These are phyloP conservation scores for Zymoseptoria tritici DNA, from an alignment of 2,329 filamentous ascomycete genomes.

Conservation along the genomic window DNA sequence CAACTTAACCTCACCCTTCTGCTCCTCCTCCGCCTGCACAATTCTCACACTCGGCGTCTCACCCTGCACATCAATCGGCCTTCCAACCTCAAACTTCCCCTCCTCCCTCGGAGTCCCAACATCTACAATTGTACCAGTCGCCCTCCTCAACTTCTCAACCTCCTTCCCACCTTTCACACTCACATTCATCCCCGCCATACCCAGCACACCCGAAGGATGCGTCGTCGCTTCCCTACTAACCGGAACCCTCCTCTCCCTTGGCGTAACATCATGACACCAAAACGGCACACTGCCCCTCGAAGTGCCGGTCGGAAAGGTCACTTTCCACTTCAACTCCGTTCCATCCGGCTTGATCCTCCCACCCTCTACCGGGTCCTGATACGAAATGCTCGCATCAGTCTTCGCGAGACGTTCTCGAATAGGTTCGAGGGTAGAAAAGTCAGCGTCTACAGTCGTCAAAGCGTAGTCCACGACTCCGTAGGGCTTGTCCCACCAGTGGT, in stretches of 20 bases:
- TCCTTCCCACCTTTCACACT: background rate
- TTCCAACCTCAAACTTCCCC: background rate
- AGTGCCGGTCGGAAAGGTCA: slow-evolving; percentile 42
- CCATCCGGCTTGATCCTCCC: slow-evolving; percentile 52
- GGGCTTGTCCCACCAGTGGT: slow-evolving; percentile 51
- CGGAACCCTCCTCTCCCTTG: slow-evolving; percentile 50
- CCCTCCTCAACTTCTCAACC: slow-evolving; percentile 3
- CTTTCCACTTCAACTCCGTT: slow-evolving; percentile 51
- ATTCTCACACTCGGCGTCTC: background rate
- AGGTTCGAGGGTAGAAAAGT: slow-evolving; percentile 15
- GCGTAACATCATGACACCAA: slow-evolving; percentile 58
- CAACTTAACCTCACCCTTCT: background rate
- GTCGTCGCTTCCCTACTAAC: slow-evolving; percentile 29
- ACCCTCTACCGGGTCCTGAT: slow-evolving; percentile 45
- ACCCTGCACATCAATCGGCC: background rate
- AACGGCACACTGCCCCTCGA: slow-evolving; percentile 52
- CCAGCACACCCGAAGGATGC: slow-evolving; percentile 48
- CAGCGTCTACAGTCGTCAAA: slow-evolving; percentile 35
- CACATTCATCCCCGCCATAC: slow-evolving; percentile 39
- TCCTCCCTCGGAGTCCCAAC: background rate
- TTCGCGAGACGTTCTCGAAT: slow-evolving; percentile 17
- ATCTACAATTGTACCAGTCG: slow-evolving; percentile 15
- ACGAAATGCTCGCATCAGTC: slow-evolving; percentile 33
- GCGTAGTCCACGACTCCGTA: slow-evolving; percentile 56
- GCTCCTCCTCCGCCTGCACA: background rate